Conservation (phyloP, 2,329 filamentous ascomycete genomes). For the Aspergillus tanneri region DNA sequence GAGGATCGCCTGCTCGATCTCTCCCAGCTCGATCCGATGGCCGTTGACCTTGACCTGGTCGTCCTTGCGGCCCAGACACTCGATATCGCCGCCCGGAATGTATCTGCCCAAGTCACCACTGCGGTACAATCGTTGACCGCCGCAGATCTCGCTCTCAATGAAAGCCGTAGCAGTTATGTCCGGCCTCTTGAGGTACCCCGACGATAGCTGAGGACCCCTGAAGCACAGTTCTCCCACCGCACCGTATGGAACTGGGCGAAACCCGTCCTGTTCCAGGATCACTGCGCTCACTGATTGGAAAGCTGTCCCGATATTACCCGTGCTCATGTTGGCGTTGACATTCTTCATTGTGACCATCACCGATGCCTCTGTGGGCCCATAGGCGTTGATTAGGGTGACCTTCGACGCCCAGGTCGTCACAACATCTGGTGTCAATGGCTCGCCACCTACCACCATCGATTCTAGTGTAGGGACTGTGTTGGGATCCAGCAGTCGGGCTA, state of each 20-base stretch:
- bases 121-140: conserved; percentile 26
- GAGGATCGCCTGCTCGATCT: too few relatives aligned
- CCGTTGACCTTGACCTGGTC: conserved; percentile 62
- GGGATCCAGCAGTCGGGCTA: conserved; percentile 31
- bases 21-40: conserved; percentile 57
- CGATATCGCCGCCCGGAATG: conserved; percentile 23
- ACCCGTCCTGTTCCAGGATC: conserved; percentile 29
- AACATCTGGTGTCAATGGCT: conserved; percentile 24
- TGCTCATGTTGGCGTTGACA: conserved; percentile 10
- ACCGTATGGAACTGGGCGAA: conserved; percentile 37
- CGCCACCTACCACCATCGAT: conserved; percentile 34
- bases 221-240: conserved; percentile 34
- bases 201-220: conserved; percentile 44
- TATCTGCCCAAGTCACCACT: conserved; percentile 31
- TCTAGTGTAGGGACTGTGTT: conserved; percentile 39
- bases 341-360: conserved; percentile 18
- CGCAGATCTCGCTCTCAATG: conserved; percentile 28
- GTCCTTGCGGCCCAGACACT: conserved; percentile 55
- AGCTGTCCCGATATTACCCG: conserved; percentile 22
- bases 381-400: conserved; percentile 40
- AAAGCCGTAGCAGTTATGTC: conserved; percentile 25
- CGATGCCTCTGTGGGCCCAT: conserved; percentile 34
- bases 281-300: conserved; percentile 26
- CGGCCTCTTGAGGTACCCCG: conserved; percentile 40
- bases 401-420: conserved; percentile 24